phyloP scores from a whole-genome alignment of 495 filamentous ascomycete species.

The Hypoxylon rickii region DNA sequence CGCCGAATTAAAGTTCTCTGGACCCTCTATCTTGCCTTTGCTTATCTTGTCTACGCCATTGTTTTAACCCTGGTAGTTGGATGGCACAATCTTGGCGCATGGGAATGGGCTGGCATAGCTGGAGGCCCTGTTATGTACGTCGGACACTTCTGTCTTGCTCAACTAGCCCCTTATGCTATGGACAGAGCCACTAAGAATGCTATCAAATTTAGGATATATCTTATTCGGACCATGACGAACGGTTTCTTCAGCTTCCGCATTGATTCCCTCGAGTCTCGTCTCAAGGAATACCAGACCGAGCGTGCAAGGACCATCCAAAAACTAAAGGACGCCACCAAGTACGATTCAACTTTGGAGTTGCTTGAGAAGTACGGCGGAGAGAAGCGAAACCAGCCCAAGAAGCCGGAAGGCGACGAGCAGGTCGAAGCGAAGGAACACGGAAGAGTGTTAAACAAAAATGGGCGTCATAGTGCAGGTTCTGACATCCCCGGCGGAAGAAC shows the following conservation, averaged over 20 bases:
- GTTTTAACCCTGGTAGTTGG: constrained; percentile 83
- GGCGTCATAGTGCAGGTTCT: constrained; percentile 23
- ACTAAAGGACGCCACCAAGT: constrained; percentile 91
- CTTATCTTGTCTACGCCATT: constrained; percentile 82
- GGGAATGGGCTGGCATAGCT: constrained; percentile 75
- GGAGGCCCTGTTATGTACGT: constrained; percentile 80
- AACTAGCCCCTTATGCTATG: too few relatives aligned
- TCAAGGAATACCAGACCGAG: constrained; percentile 76
- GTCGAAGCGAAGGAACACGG: constrained; percentile 15
- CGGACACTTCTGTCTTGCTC: too few relatives aligned
- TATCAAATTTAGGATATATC: constrained; percentile 81
- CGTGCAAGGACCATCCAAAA: constrained; percentile 87
- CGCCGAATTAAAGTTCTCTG: constrained; percentile 83
- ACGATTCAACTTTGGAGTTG: constrained; percentile 89
- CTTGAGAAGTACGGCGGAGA: constrained; percentile 87
- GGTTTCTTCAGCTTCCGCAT: constrained; percentile 84
- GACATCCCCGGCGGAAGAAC: constrained; percentile 51
- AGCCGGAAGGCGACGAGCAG: constrained; percentile 35
- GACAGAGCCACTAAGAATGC: too few relatives aligned
- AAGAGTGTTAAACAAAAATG: constrained; percentile 26
- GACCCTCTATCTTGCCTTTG: constrained; percentile 88
- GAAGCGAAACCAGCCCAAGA: constrained; percentile 49
- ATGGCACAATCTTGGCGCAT: constrained; percentile 74
- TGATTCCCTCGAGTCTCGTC: constrained; percentile 62
- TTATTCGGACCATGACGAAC: constrained; percentile 61